Percentiles rank a stretch among this genome's conserved stretches.
phyloP scores from a whole-genome alignment of 306 rosid genomes.

The Castanopsis chinensis region DNA sequence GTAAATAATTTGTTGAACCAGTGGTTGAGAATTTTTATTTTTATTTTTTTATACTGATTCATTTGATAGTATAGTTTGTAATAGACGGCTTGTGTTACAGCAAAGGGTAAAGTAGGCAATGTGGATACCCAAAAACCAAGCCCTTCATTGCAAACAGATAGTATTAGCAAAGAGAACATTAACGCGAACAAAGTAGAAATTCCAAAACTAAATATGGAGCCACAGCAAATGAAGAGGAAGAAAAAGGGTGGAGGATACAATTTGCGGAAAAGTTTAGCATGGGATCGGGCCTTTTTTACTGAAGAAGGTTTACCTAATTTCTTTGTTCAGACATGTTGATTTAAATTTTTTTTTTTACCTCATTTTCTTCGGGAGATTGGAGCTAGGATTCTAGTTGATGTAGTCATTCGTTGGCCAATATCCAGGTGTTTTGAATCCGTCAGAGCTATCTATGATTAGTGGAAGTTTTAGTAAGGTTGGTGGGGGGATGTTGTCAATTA shows the following conservation, averaged over 20 bases:
- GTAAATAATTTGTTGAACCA: background rate
- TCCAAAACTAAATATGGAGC: constrained; percentile 53
- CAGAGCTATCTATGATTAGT: constrained; percentile 78
- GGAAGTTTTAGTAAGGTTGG: constrained; percentile 41
- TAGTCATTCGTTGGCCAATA: background rate
- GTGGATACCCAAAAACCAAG: constrained; percentile 19
- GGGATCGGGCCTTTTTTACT: constrained; percentile 89
- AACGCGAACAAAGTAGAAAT: constrained; percentile 42
- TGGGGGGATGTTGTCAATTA: constrained; percentile 33
- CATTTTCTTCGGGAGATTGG: background rate
- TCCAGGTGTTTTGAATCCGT: constrained; percentile 74
- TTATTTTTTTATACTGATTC: background rate
- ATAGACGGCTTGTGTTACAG: background rate
- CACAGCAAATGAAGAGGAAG: constrained; percentile 80
- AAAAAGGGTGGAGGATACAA: constrained; percentile 71
- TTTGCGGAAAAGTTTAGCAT: constrained; percentile 91
- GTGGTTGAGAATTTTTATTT: background rate
- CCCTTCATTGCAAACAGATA: constrained; percentile 16
- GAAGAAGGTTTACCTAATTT: constrained; percentile 58
- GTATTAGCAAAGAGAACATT: constrained; percentile 41
- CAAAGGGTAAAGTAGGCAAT: constrained; percentile 27
- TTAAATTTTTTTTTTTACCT: background rate
- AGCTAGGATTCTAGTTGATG: background rate
- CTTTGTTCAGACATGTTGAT: background rate
- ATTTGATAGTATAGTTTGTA: background rate